A percentile compares a stretch with the other conserved stretches of the same genome.
phyloP scores from a whole-genome alignment of 495 filamentous ascomycete genomes.

The Aspergillus diversus region DNA sequence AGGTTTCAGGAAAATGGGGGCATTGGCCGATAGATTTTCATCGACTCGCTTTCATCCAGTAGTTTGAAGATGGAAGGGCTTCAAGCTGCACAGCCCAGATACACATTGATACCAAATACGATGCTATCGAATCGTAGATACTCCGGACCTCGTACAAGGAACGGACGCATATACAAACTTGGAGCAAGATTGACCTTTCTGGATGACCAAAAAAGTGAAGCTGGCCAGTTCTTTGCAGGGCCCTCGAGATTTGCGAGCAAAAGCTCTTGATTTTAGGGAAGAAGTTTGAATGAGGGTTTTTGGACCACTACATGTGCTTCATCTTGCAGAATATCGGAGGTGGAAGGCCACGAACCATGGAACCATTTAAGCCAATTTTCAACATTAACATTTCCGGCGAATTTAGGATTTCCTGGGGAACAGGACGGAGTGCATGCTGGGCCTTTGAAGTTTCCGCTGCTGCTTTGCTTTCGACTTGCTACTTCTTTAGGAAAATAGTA shows the following conservation, averaged over 20 bases:
- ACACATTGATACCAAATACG: conserved; percentile 4
- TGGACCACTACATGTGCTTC: neutral
- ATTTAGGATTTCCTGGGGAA: neutral
- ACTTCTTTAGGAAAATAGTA: neutral
- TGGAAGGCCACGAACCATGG: conserved; percentile 11
- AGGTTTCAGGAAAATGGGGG: conserved; percentile 7
- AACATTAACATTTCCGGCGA: neutral
- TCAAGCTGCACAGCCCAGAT: conserved; percentile 3
- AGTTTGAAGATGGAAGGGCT: conserved; percentile 3
- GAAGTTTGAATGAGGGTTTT: neutral
- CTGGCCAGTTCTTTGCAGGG: neutral
- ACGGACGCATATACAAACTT: conserved; percentile 18
- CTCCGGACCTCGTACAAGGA: conserved; percentile 16
- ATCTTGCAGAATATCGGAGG: neutral
- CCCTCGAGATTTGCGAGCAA: neutral
- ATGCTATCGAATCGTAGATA: neutral
- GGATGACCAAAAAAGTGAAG: neutral
- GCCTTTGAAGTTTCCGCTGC: too few relatives aligned
- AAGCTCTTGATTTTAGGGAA: neutral
- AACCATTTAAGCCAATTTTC: conserved; percentile 1
- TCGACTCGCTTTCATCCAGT: conserved; percentile 11
- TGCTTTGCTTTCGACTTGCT: neutral
- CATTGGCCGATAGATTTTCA: neutral
- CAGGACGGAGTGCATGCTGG: too few relatives aligned
- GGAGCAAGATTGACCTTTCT: conserved; percentile 5